phyloP scores from a whole-genome alignment of 768 basidiomycete species.

The Lyophyllum semitale region DNA sequence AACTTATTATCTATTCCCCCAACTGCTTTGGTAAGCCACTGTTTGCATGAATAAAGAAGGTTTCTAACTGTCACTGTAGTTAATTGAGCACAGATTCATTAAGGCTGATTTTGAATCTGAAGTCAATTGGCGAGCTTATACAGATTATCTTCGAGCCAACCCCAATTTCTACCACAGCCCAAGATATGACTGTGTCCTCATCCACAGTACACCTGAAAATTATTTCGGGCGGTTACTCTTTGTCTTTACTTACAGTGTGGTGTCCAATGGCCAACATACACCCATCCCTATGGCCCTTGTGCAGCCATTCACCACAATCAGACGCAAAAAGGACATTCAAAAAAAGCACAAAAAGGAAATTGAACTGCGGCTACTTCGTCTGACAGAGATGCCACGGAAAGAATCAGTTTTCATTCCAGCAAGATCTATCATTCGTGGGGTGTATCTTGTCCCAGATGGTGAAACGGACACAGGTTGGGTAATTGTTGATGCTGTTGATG shows the following conservation, averaged over 20 bases:
- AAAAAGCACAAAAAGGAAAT: constrained; percentile 16
- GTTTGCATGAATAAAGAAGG: neutral
- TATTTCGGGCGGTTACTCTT: neutral
- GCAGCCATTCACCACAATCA: neutral
- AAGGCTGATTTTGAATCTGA: constrained; percentile 19
- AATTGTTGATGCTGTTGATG: constrained; percentile 28
- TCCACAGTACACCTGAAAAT: neutral
- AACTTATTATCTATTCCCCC: too few relatives aligned
- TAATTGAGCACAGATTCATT: constrained; percentile 9
- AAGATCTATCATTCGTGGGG: constrained; percentile 30
- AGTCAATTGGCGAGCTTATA: constrained; percentile 17
- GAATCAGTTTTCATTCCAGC: constrained; percentile 24
- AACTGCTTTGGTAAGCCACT: neutral
- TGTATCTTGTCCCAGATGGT: constrained; percentile 20
- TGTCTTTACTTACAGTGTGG: constrained; percentile 1
- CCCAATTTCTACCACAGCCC: constrained; percentile 3
- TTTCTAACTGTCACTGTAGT: neutral
- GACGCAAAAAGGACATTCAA: neutral
- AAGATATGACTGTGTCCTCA: constrained; percentile 3
- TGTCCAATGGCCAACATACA: neutral
- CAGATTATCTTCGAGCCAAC: constrained; percentile 21
- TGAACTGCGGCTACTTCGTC: constrained; percentile 22
- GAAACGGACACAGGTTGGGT: neutral
- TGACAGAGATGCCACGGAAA: neutral
- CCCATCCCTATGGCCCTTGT: constrained; percentile 4